Base-by-base conservation (phyloP, 257 asterid species). In the Solanum peruvianum region DNA sequence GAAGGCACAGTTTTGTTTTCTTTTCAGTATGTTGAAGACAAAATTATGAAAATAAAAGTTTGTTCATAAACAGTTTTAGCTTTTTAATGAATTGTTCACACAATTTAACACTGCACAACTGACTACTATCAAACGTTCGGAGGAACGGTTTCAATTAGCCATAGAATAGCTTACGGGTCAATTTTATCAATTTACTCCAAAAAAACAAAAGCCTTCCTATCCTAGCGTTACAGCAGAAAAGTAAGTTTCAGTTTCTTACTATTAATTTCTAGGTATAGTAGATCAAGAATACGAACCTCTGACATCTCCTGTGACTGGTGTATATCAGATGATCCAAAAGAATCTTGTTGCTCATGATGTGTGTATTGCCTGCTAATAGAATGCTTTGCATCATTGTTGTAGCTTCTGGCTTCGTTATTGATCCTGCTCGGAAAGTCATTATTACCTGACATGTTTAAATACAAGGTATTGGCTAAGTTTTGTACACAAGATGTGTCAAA, bases 401-500 rank as follows among this genome's bases (percentile, higher is more conserved):
- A 27, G 86, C 39, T 12, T 39, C 27, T 42, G 42, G 27, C 80
- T 73, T 62, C 83, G 11, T 71, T 49, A n/a, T 11, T 86, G 80
- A 20, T 70, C 75, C 84, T 78, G 71, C 86, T 83, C 2, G 89
- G 29, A 42, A 86, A 58, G 77, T 90, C 92, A 21, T 89, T 84
- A 13, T 58, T 37, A 16, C 89, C 94, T 41, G 76, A 91, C 77
- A 78, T 60, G 33, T 92, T 90, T 14, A 91, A 85, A 2, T 91
- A 93, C 56, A 66, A 45, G n/a, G 77, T 44, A 37, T 86, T 87
- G 25, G 88, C 87, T 42, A 44, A 85, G 41, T 86, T 88, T 52
- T 80, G 35, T 42, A 80, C 27, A 11, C 84, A 86, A 64, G 93
- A 87, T 14, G 90, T 89, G 15, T 91, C 93, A 10, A 29, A 39